phyloP scores from a whole-genome alignment of 345 rosid genomes.

The Boechera divaricarpa region DNA sequence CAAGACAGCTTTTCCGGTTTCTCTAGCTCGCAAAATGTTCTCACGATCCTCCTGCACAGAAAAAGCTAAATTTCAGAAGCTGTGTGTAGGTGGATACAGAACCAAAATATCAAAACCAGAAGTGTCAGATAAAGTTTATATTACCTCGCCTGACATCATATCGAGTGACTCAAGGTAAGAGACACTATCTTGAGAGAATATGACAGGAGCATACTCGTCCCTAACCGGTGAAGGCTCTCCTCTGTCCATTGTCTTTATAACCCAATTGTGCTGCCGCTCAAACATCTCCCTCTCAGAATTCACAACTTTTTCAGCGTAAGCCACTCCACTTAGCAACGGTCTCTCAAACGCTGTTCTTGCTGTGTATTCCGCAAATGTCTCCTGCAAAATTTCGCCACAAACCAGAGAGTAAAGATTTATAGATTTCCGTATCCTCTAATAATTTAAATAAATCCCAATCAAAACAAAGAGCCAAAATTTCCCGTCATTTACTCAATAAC shows the following conservation, averaged over 20 bases:
- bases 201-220: slow-evolving; percentile 97
- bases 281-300: slow-evolving; percentile 74
- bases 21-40: slow-evolving; percentile 86
- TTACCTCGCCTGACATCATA: slow-evolving; percentile 99
- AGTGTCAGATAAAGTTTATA: not conserved
- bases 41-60: slow-evolving; percentile 85
- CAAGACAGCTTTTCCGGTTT: slow-evolving; percentile 93
- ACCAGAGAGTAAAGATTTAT: not conserved
- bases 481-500: slow-evolving; percentile 16
- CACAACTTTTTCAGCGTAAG: slow-evolving; percentile 81
- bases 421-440: not conserved
- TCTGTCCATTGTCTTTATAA: slow-evolving; percentile 86
- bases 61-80: slow-evolving; percentile 9
- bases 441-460: not conserved
- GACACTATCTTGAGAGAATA: slow-evolving; percentile 89
- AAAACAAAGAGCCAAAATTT: slow-evolving; percentile 9
- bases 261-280: slow-evolving; percentile 86
- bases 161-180: slow-evolving; percentile 92
- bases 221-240: slow-evolving; percentile 78
- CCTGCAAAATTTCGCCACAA: slow-evolving; percentile 56
- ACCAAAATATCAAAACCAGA: slow-evolving; percentile 7
- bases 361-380: slow-evolving; percentile 94
- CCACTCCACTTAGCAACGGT: slow-evolving; percentile 94
- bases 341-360: slow-evolving; percentile 96
- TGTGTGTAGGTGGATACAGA: not conserved